Base-by-base conservation (phyloP, 306 rosid genomes). In the Pyrus bretschneideri region DNA sequence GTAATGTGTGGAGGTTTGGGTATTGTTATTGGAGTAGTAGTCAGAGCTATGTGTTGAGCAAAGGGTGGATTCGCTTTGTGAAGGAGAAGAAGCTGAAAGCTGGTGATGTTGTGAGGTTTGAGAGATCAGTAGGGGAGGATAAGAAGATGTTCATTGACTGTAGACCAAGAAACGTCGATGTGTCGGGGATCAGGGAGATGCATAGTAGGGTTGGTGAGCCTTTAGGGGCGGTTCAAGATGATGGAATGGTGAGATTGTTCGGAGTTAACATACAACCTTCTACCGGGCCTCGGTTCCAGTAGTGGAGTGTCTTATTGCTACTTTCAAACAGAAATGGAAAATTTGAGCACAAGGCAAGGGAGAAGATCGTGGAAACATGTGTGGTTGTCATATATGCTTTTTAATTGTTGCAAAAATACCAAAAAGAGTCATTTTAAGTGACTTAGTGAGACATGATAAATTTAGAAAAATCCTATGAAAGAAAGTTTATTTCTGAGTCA, bases 11-110 rank as follows among this genome's bases (percentile, higher is more conserved):
- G 86, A 78, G 86, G 76, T 76, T 85, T 64, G 57, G 88, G 35
- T 85, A 85, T 58, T 85, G 84, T 51, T 85, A 79, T 64, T 85
- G 88, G 88, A 73, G 82, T 9, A 85, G 88, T 25, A 85, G 88
- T 33, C 86, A 82, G 49, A 85, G 86, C 68, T 82, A 82, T 38
- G 88, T 85, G 68, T 68, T 85, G 71, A 85, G 84, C 3, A 85
- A 76, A 66, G 88, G 88, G 5, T 85, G 88, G 86, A 79, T 75
- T 63, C 79, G 84, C 29, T 85, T 82, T 73, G 88, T 85, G 27
- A 85, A 79, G 81, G 88, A 85, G 73, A 85, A 85, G 82, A 79
- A n/a, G 61, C 58, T 79, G 58, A 71, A 62, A 40, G 82, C 86
- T 0, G 88, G 88, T 1, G 88, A 82, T 55, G 78, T 71, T 13